Evolutionary conservation across 139 green algal species (phyloP), one percentile per base, ranked within the genome.

Genomic region (Nannochloris sp.): DNA sequence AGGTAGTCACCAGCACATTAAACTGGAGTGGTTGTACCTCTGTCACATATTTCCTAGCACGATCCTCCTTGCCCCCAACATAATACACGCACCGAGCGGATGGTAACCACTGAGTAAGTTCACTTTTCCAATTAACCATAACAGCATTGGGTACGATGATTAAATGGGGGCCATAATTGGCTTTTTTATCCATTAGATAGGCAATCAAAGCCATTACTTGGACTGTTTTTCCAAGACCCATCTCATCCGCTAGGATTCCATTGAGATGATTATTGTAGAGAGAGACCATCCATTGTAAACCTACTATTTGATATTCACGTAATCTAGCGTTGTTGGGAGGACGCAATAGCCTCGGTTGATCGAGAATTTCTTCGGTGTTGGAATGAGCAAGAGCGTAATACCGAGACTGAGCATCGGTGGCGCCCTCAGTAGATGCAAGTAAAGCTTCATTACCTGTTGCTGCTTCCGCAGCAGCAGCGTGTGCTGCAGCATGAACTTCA

Each of bases 121-220:
- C 94, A 4, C 70, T 65, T 59, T 91, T 92, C 94, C 93, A 99
- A 80, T 98, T 98, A 30, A 96, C 86, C 2, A 98, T 86, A 42
- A 99, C 93, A 6, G 92, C 92, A 64, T 98, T 97, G 61, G 94
- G 94, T 47, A 97, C 91, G 53, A 96, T 96, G 76, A 99, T 97
- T 23, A 99, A 81, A 83, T 97, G 93, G 1, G 92, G 94, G 8
- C 89, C 90, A 45, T 84, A 95, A 77, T 95, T 93, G 69, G 83
- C 73, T 79, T 96, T 99, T 78, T 88, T 75, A 82, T 98, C 90
- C 78, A 95, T 95, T 23, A 99, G 68, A 82, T 97, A 91, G 3
- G 82, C 87, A 33, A 98, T 82, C 42, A 99, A 83, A 7, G 90
- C 81, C 77, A 98, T 96, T 24, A 97, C 62, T 55, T 97, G 91